Conservation (phyloP, 83 land plant genomes). For the Larix sibirica region DNA sequence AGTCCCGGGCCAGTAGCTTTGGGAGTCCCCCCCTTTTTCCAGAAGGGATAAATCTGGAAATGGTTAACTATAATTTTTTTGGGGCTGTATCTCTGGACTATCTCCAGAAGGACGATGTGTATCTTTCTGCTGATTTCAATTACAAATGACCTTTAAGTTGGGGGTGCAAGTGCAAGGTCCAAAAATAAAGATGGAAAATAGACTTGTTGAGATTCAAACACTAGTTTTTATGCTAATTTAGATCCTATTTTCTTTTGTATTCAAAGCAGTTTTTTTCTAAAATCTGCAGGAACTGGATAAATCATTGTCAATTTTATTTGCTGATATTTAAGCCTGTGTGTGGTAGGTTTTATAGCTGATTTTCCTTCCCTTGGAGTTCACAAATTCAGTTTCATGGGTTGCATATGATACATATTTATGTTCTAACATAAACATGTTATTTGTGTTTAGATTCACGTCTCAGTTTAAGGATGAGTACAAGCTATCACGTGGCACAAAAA, state of each 20-base stretch:
- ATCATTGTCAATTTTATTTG: not conserved
- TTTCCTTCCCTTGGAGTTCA: not conserved
- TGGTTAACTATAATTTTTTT: not conserved
- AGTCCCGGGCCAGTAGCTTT: too few species aligned
- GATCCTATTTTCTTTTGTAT: too few species aligned
- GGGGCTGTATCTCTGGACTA: not conserved
- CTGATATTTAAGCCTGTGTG: not conserved
- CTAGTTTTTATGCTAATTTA: too few species aligned
- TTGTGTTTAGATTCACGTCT: constrained; percentile 20
- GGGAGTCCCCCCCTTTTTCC: not conserved
- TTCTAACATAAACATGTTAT: not conserved
- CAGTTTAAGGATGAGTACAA: constrained; percentile 8
- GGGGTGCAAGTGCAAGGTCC: not conserved
- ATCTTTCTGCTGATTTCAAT: constrained; percentile 2
- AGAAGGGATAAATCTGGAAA: not conserved
- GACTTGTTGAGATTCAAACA: not conserved
- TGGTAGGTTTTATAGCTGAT: not conserved
- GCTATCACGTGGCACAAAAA: not conserved
- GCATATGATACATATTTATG: not conserved
- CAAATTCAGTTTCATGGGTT: not conserved
- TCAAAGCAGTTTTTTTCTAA: too few species aligned
- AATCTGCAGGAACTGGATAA: too few species aligned
- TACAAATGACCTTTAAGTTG: not conserved
- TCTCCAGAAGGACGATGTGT: not conserved
- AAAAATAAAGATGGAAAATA: not conserved